phyloP scores from a whole-genome alignment of 305 asterid genomes.

The Nicotiana rustica region DNA sequence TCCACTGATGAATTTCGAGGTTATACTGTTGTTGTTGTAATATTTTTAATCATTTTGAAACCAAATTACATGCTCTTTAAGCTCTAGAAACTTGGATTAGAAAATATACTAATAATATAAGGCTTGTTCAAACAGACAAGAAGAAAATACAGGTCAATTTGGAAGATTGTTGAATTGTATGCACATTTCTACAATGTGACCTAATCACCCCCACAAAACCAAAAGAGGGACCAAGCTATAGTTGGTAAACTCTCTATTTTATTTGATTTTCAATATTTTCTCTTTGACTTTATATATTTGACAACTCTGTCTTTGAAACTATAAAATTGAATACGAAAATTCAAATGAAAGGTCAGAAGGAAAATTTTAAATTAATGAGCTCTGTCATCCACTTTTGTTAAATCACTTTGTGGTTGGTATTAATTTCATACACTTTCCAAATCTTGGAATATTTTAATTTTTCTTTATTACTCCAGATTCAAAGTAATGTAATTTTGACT shows the following conservation, averaged over 20 bases:
- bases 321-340: background rate
- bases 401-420: constrained; percentile 15
- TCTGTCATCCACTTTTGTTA: constrained; percentile 24
- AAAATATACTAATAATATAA: background rate
- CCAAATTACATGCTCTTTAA: constrained; percentile 22
- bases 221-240: background rate
- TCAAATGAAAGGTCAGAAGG: background rate
- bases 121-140: constrained; percentile 26
- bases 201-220: constrained; percentile 15
- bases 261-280: constrained; percentile 3
- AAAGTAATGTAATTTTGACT: background rate
- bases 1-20: too few species aligned
- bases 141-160: background rate
- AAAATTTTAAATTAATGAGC: background rate
- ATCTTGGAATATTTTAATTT: background rate
- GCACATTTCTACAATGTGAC: constrained; percentile 12
- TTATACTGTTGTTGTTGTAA: too few species aligned
- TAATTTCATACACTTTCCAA: background rate
- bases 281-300: constrained; percentile 16
- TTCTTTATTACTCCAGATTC: background rate
- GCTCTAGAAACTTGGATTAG: background rate
- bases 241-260: constrained; percentile 32
- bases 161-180: background rate
- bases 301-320: background rate
- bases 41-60: background rate